Base-by-base conservation (phyloP, 768 basidiomycete genomes). In the Hysterangium stoloniferum region DNA sequence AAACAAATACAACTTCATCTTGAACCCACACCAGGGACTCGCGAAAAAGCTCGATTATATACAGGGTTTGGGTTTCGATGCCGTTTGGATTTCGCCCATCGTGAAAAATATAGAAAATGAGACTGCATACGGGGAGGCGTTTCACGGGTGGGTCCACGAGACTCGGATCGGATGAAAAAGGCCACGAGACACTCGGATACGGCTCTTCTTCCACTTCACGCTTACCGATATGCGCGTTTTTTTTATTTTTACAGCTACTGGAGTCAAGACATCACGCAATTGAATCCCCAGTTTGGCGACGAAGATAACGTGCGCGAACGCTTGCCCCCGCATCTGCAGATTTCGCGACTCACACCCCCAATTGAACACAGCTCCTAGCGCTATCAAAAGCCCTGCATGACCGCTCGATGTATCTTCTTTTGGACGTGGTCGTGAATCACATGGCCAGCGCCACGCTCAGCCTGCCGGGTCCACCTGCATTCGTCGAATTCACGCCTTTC, bases 381-480 rank as follows among this genome's bases (percentile, higher is more conserved):
- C 71, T 80, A 17, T 66, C 68, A 17, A 52, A 63, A 15, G 72
- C 72, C 6, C 60, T 80, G 24, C 80, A 81, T 53, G 55, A 59
- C 1, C 70, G 75, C 17, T 70, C 67, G 36, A 82, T 81, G 80
- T 71, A 69, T 61, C 68, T 81, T 52, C 80, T 82, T 76, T 62
- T 82, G 17, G 80, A 81, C 61, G 62, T 80, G 47, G 80, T 82
- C 55, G 70, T 82, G 54, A 81, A 82, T 57, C 79, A 82, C 59
- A 71, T 82, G 62, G 75, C 74, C 2, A 66, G 73, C 0, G 49
- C 61, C 4, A 47, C 56, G 7, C n/a, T 42, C 2, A n/a, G n/a
- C n/a, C n/a, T n/a, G n/a, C 55, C 65, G 22, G 41, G 49, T 52
- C 56, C 62, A 37, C 53, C 62, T 50, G 59, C 62, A 17, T 8